These are phyloP conservation scores for Solanum pimpinellifolium DNA, from an alignment of 257 asterid species.

Conservation along the genomic window DNA sequence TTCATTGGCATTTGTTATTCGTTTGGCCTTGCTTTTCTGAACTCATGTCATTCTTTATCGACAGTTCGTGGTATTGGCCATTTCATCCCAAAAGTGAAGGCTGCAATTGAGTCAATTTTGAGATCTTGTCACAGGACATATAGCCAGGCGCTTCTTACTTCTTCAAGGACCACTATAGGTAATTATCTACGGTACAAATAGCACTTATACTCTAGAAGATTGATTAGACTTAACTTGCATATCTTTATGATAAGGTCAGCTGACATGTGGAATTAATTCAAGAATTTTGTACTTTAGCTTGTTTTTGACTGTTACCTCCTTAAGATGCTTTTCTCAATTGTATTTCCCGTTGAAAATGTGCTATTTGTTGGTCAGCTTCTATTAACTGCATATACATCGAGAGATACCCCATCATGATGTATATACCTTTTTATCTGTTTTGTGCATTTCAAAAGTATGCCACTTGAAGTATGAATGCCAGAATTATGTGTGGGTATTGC, in stretches of 20 bases:
- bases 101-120: conserved; percentile 86
- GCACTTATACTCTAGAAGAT: background rate
- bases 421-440: background rate
- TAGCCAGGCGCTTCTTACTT: conserved; percentile 91
- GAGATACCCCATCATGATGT: background rate
- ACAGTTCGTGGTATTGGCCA: conserved; percentile 95
- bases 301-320: background rate
- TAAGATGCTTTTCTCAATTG: background rate
- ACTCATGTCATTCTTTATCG: conserved; percentile 1
- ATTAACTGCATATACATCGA: background rate
- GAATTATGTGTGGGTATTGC: background rate
- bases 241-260: background rate
- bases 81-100: conserved; percentile 94
- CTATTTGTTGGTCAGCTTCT: background rate
- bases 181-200: conserved; percentile 14
- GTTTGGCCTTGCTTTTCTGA: background rate
- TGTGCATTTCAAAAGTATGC: background rate
- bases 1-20: background rate
- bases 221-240: background rate
- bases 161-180: conserved; percentile 96
- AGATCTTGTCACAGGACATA: conserved; percentile 84
- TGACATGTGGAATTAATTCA: background rate
- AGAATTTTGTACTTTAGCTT: background rate
- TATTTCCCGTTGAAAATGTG: background rate
- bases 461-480: background rate